Evolutionary conservation across 2,329 filamentous ascomycete genomes (phyloP), one percentile per base, ranked within the genome.

Genomic region (Neurospora sp.): DNA sequence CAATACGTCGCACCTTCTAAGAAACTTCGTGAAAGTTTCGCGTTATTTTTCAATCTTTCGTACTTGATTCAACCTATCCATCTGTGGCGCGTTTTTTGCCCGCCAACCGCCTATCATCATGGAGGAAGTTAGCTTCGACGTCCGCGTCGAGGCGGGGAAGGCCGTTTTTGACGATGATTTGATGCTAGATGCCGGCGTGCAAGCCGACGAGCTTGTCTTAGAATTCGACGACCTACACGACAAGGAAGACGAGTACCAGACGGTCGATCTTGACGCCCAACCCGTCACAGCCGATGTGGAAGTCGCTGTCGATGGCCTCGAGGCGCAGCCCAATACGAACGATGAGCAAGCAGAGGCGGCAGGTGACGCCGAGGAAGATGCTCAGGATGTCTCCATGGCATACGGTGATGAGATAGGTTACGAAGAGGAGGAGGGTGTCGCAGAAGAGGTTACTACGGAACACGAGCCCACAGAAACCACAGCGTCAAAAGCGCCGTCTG

Each of bases 401-500:
- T 72, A 72, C 19, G 70, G 75, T 12, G 79, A 81, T 46, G 81
- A 82, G 67, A 80, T 79, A 36, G 79, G 79, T 57, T 80, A 81
- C 66, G 79, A 82, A 40, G 76, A 80, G 23, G 74, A 43, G 74
- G 73, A 68, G 23, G 36, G 23, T 17, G 37, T 33, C 4, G 43
- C 41, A 8, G 62, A 33, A 10, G 69, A 72, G 6, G 65, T 69
- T 15, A 36, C 66, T 38, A 66, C 62, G 23, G 41, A 52, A 5
- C 62, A 62, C 3, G 69, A 71, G 37, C 6, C 52, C 6, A 40
- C 67, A 36, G 52, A 17, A 10, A 36, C 15, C 15, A 62, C 23
- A 5, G 6, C 8, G 15, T 62, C 52, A 33, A 36, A 36, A 62
- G 28, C 52, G 6, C 52, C 52, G 23, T 15, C 28, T 33, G 28